A percentile compares a stretch with the other conserved stretches of the same genome.
phyloP scores from a whole-genome alignment of 148 eudicot genomes.

The Silene latifolia region DNA sequence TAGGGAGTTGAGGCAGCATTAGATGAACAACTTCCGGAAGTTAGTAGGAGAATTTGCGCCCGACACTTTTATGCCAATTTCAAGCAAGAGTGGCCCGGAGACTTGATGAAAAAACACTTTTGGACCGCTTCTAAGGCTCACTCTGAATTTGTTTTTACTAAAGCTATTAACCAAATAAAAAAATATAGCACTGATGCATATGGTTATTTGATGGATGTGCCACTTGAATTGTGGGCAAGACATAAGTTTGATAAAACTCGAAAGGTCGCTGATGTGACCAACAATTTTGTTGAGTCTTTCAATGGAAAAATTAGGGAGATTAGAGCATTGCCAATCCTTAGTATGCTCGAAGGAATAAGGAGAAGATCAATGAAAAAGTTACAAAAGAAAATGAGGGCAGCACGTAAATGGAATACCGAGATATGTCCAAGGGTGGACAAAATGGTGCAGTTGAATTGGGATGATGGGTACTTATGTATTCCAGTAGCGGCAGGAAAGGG shows the following conservation, averaged over 20 bases:
- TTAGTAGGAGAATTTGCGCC: not conserved
- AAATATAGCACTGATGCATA: not conserved
- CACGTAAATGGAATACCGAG: not conserved
- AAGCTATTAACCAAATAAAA: not conserved
- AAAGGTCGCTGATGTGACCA: constrained; percentile 5
- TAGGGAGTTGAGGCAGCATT: not conserved
- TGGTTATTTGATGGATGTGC: not conserved
- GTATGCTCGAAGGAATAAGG: constrained; percentile 1
- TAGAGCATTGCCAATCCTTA: constrained; percentile 1
- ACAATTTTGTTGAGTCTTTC: constrained; percentile 9
- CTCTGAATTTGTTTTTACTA: not conserved
- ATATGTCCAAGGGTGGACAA: not conserved
- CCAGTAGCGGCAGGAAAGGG: not conserved
- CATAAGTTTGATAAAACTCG: not conserved
- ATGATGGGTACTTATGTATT: not conserved
- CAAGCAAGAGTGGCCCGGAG: not conserved
- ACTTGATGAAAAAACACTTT: not conserved
- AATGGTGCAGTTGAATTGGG: not conserved
- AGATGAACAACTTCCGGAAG: not conserved
- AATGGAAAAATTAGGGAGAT: constrained; percentile 10
- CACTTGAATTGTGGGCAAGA: not conserved
- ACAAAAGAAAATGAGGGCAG: not conserved
- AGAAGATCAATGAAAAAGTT: constrained; percentile 7
- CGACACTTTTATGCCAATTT: not conserved
- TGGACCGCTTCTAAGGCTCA: constrained; percentile 6